A percentile compares a stretch with the other conserved stretches of the same genome.
phyloP scores from a whole-genome alignment of 2,329 filamentous ascomycete species.

The Mollisia scopiformis region DNA sequence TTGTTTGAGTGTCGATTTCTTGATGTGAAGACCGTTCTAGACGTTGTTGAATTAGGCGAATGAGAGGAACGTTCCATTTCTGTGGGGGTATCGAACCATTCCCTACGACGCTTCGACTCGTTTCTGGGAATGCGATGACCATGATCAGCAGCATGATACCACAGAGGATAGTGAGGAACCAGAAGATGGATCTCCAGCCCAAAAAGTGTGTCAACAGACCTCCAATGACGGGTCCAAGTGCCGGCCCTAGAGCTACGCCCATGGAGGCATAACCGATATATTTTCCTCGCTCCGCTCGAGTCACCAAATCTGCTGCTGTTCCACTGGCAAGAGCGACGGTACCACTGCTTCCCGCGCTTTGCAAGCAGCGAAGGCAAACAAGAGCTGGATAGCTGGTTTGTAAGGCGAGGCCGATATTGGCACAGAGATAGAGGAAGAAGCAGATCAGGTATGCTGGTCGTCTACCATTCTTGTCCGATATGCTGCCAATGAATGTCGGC shows the following conservation, averaged over 20 bases:
- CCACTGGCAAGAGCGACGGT: slow-evolving; percentile 60
- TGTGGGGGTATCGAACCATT: slow-evolving; percentile 51
- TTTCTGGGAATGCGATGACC: slow-evolving; percentile 18
- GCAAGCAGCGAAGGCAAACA: slow-evolving; percentile 56
- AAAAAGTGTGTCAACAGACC: slow-evolving; percentile 41
- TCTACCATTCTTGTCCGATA: slow-evolving; percentile 55
- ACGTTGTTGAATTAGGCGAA: neutral
- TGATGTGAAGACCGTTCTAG: neutral
- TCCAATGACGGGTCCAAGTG: neutral
- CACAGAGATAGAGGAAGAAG: slow-evolving; percentile 54
- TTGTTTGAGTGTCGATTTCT: neutral
- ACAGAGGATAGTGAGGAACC: slow-evolving; percentile 51
- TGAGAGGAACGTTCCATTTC: slow-evolving; percentile 47
- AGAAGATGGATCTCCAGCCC: slow-evolving; percentile 53
- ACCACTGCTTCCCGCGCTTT: slow-evolving; percentile 59
- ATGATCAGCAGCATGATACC: slow-evolving; percentile 36
- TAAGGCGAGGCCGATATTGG: slow-evolving; percentile 56
- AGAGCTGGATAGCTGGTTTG: slow-evolving; percentile 51
- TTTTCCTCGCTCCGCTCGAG: slow-evolving; percentile 51
- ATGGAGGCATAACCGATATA: neutral
- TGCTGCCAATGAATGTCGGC: slow-evolving; percentile 53
- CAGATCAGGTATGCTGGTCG: slow-evolving; percentile 46
- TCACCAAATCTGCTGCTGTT: slow-evolving; percentile 66
- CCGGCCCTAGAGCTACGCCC: neutral
- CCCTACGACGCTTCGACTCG: slow-evolving; percentile 20